These are phyloP conservation scores for Psilocybe cyanescens DNA, from an alignment of 768 basidiomycete genomes.

Conservation along the genomic window DNA sequence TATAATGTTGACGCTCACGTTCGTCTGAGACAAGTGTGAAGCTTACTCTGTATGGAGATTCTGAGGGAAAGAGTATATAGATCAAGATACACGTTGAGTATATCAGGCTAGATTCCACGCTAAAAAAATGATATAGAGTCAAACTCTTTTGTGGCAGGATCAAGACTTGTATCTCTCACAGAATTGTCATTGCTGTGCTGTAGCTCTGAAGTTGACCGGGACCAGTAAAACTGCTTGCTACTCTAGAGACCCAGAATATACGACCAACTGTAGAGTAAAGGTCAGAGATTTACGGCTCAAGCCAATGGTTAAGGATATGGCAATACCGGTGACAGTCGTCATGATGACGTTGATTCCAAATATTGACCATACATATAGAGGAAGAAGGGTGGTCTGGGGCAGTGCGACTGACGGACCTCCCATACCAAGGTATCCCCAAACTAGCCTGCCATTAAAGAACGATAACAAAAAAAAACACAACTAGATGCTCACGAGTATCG, in stretches of 20 bases:
- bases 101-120: conserved; percentile 28
- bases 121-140: conserved; percentile 1
- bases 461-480: not conserved
- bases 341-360: conserved; percentile 29
- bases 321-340: conserved; percentile 27
- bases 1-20: not conserved
- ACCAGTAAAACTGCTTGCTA: conserved; percentile 5
- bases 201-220: conserved; percentile 1
- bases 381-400: conserved; percentile 4
- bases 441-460: not conserved
- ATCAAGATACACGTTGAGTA: conserved; percentile 27
- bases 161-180: conserved; percentile 2
- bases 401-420: not conserved
- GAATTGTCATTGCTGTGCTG: conserved; percentile 9
- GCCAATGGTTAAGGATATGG: no score
- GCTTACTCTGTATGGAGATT: conserved; percentile 14
- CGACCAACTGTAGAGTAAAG: conserved; percentile 6
- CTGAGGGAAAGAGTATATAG: conserved; percentile 15
- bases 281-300: no score
- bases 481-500: conserved; percentile 15
- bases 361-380: conserved; percentile 28
- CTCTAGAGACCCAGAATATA: conserved; percentile 16
- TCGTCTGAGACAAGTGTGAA: no score
- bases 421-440: conserved; percentile 16
- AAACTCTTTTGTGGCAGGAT: no score